Conservation (phyloP, 163 green algal species). For the Chloroidium sp. region DNA sequence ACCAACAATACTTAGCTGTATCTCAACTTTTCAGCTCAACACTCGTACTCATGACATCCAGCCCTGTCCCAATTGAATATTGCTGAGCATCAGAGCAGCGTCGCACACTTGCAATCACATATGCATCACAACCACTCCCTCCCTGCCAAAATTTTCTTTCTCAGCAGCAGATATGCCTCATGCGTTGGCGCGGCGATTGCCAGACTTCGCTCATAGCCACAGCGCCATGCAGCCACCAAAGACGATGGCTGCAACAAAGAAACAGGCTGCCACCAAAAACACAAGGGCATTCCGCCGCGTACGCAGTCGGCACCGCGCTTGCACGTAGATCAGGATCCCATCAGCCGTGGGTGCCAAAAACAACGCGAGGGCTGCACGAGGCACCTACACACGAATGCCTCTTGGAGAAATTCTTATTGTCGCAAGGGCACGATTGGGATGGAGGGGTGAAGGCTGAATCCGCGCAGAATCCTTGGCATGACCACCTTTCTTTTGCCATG, state of each 20-base stretch:
- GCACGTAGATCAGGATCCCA: not conserved
- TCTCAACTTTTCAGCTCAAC: no score
- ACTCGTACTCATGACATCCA: no score
- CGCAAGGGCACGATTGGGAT: not conserved
- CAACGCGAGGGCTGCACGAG: not conserved
- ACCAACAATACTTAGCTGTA: no score
- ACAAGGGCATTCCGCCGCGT: not conserved
- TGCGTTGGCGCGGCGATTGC: no score
- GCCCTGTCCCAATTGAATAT: no score
- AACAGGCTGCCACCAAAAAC: not conserved
- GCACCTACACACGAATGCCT: not conserved
- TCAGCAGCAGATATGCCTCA: no score
- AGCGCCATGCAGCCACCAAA: not conserved
- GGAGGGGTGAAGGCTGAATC: not conserved
- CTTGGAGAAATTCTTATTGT: not conserved
- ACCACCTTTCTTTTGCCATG: not conserved
- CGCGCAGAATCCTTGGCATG: not conserved
- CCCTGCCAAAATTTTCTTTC: no score
- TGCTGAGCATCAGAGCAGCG: no score
- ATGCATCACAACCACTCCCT: no score
- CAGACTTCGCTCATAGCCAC: no score
- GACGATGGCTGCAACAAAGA: not conserved
- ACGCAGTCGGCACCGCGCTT: not conserved
- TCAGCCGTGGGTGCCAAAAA: conserved; percentile 8
- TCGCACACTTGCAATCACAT: no score